Conservation (phyloP, 768 basidiomycete genomes). For the Pisolithus albus region DNA sequence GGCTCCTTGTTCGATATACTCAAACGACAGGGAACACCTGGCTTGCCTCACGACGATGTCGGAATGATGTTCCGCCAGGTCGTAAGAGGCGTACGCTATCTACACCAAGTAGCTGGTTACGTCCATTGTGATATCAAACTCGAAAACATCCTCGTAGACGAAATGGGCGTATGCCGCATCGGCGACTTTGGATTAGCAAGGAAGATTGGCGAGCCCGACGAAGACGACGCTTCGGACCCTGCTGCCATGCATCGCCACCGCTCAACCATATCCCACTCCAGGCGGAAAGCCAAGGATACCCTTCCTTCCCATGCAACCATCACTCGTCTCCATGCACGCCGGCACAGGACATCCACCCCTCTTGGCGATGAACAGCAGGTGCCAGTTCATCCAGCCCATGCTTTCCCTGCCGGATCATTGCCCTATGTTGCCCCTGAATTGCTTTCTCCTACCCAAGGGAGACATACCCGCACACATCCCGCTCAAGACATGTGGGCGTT, state of each 20-base stretch:
- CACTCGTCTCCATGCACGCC: conserved; percentile 30
- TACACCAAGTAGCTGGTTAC: conserved; percentile 69
- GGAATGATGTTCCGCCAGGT: conserved; percentile 86
- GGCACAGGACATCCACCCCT: conserved; percentile 45
- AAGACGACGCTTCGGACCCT: conserved; percentile 24
- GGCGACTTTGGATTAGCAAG: conserved; percentile 80
- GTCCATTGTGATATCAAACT: conserved; percentile 96
- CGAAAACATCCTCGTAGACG: conserved; percentile 92
- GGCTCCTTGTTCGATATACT: conserved; percentile 83
- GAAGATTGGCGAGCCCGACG: conserved; percentile 47
- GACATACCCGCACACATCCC: conserved; percentile 36
- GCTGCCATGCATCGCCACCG: conserved; percentile 16
- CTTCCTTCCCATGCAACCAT: conserved; percentile 11
- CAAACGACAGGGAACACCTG: conserved; percentile 59
- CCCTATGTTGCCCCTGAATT: conserved; percentile 91
- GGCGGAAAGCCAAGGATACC: conserved; percentile 19
- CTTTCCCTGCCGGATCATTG: conserved; percentile 74
- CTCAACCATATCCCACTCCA: conserved; percentile 22
- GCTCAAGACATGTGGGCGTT: conserved; percentile 96
- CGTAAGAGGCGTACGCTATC: conserved; percentile 72
- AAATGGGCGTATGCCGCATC: conserved; percentile 80
- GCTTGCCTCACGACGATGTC: conserved; percentile 67
- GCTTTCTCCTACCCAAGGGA: conserved; percentile 47
- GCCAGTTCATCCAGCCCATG: conserved; percentile 28
- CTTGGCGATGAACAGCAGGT: conserved; percentile 24